These are phyloP conservation scores for Hevea brasiliensis DNA, from an alignment of 345 rosid species.

Conservation along the genomic window DNA sequence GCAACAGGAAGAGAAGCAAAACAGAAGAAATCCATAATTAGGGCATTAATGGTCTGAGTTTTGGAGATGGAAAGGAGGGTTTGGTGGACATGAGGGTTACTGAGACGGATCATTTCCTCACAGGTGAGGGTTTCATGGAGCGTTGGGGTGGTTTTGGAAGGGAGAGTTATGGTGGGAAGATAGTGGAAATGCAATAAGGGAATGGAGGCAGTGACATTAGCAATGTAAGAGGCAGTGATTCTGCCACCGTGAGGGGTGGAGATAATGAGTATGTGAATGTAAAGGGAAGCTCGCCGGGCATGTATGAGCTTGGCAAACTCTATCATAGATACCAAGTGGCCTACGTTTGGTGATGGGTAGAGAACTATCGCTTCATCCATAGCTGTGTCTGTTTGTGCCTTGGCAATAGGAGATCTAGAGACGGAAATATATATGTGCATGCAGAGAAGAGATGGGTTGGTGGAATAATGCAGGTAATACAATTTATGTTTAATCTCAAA, in stretches of 20 bases:
- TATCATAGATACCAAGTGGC: conserved; percentile 69
- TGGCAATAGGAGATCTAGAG: too few species aligned
- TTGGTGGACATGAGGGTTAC: conserved; percentile 25
- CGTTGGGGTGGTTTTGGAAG: background rate
- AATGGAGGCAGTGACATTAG: conserved; percentile 15
- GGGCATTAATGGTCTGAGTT: conserved; percentile 10
- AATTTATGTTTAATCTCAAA: too few species aligned
- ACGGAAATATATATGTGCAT: too few species aligned
- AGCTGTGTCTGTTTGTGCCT: background rate
- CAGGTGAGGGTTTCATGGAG: conserved; percentile 17
- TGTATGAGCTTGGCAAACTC: conserved; percentile 58
- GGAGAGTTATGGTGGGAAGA: conserved; percentile 13
- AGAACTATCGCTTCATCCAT: conserved; percentile 46
- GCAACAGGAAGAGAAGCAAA: conserved; percentile 6
- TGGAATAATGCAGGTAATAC: too few species aligned
- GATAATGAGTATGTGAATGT: conserved; percentile 46
- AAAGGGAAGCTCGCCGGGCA: conserved; percentile 48
- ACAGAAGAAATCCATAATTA: conserved; percentile 36
- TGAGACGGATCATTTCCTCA: conserved; percentile 13
- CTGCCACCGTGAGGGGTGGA: conserved; percentile 43
- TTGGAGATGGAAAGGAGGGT: conserved; percentile 13
- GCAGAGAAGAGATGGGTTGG: too few species aligned
- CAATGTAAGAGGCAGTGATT: conserved; percentile 34
- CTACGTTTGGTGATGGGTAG: conserved; percentile 58
- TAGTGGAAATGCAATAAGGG: background rate